Conservation (phyloP, 352 stramenopile species). For the Pythium monospermum region DNA sequence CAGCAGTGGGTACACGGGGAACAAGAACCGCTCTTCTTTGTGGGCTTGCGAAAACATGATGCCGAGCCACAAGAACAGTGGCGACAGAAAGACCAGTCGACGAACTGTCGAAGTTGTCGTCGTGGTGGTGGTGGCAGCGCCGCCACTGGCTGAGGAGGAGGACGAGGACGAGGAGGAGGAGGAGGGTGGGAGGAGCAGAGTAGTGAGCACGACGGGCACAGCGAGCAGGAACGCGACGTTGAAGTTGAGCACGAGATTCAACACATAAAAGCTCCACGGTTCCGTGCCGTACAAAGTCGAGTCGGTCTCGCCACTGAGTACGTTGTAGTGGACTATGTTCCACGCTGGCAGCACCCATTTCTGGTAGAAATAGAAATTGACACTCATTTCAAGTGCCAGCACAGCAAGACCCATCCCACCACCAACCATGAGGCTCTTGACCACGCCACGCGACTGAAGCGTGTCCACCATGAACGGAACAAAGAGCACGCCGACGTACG, state of each 20-base stretch:
- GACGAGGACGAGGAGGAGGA: too few relatives aligned
- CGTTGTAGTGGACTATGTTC: constrained; percentile 97
- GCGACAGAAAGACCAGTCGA: constrained; percentile 42
- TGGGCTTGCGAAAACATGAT: constrained; percentile 94
- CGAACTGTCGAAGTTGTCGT: neutral
- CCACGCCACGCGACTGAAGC: constrained; percentile 38
- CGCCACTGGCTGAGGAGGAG: too few relatives aligned
- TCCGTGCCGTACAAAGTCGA: constrained; percentile 97
- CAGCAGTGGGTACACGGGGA: constrained; percentile 92
- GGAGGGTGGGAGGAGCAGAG: constrained; percentile 29
- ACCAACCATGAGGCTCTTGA: constrained; percentile 45
- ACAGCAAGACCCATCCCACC: constrained; percentile 62
- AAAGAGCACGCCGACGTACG: constrained; percentile 96
- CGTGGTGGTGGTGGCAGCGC: too few relatives aligned
- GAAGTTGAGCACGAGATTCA: constrained; percentile 96
- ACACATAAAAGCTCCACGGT: constrained; percentile 92
- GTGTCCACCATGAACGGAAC: constrained; percentile 91
- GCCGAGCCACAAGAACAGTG: constrained; percentile 88
- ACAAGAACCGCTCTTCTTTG: constrained; percentile 99
- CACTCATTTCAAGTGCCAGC: constrained; percentile 69
- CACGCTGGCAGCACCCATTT: constrained; percentile 75
- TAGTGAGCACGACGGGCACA: constrained; percentile 30
- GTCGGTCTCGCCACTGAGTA: constrained; percentile 83
- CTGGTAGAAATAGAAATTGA: constrained; percentile 83
- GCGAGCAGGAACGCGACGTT: constrained; percentile 86